Evolutionary conservation across 768 basidiomycete genomes (phyloP), one percentile per base, ranked within the genome.

Genomic region (Epithele typhae): DNA sequence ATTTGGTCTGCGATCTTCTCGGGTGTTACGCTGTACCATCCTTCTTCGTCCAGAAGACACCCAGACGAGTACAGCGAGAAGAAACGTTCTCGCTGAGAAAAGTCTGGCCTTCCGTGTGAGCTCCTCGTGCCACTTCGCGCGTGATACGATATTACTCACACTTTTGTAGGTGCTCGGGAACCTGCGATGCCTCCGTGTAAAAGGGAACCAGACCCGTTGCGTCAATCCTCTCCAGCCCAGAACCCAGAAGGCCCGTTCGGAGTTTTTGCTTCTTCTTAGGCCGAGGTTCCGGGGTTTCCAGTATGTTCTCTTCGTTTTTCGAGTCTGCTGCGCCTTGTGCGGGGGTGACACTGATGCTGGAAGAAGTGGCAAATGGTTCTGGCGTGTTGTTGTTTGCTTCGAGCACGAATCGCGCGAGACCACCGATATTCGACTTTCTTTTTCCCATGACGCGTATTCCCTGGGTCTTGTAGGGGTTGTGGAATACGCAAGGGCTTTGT

Each of bases 1-100:
- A 97, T 97, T 62, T 92, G 93, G 49, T 79, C 67, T 7, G 94
- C 96, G n/a, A 99, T 81, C 32, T 75, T 75, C 59, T 98, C 93
- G 0, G 96, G 95, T 0, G 96, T 99, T 48, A 98, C 85, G 51
- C 88, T 92, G 67, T 87, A 98, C 95, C 94, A 97, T n/a, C 95
- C 95, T 63, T 95, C 92, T 54, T 88, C 81, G 53, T 98, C 96
- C 10, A 98, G 70, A 2, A 96, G 72, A 60, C 92, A 91, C 0
- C 93, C 92, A 0, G 81, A 65, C 21, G 82, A 77, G 56, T 92
- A 93, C 24, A 80, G 67, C 0, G 87, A 87, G 63, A 98, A 92
- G 54, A 80, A 83, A 1, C 91, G 80, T 44, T 79, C 74, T 25
- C 95, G 75, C 63, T 98, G 95, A 5, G 76, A 76, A 60, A 87